phyloP scores from a whole-genome alignment of 2,329 filamentous ascomycete species.

The Penicillium sp. region DNA sequence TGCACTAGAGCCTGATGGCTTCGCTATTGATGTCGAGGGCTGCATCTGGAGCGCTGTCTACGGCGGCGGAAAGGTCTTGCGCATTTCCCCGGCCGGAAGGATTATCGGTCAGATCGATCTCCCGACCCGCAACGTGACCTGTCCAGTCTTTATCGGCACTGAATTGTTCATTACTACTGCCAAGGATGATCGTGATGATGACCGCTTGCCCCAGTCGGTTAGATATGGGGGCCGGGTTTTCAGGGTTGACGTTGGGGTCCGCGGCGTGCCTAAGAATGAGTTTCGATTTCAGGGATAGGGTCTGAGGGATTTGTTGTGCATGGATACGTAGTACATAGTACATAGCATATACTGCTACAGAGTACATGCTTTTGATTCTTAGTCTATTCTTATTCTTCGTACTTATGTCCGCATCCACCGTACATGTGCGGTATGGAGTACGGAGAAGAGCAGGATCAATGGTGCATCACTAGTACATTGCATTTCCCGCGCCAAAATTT shows the following conservation, averaged over 20 bases:
- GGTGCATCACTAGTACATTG: slow-evolving; percentile 1
- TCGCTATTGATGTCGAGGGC: slow-evolving; percentile 79
- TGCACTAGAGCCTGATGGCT: slow-evolving; percentile 72
- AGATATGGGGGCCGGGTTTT: slow-evolving; percentile 70
- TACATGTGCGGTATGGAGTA: background rate
- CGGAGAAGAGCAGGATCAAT: background rate
- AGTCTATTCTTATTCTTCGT: background rate
- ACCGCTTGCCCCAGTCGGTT: slow-evolving; percentile 57
- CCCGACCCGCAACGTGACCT: slow-evolving; percentile 77
- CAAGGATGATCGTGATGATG: slow-evolving; percentile 63
- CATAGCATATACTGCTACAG: background rate
- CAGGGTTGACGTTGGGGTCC: slow-evolving; percentile 71
- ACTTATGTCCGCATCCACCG: background rate
- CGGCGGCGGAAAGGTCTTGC: slow-evolving; percentile 71
- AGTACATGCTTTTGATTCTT: background rate
- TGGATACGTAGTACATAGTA: background rate
- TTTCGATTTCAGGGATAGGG: slow-evolving; percentile 53
- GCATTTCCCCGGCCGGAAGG: slow-evolving; percentile 67
- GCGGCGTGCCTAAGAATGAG: slow-evolving; percentile 61
- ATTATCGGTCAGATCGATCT: slow-evolving; percentile 72
- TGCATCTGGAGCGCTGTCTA: slow-evolving; percentile 88
- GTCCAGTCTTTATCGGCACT: slow-evolving; percentile 72
- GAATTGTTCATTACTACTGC: slow-evolving; percentile 78
- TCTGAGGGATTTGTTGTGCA: background rate
- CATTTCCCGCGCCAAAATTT: background rate